These are phyloP conservation scores for Hypomyces perniciosus DNA, from an alignment of 2,329 filamentous ascomycete genomes.

Conservation along the genomic window DNA sequence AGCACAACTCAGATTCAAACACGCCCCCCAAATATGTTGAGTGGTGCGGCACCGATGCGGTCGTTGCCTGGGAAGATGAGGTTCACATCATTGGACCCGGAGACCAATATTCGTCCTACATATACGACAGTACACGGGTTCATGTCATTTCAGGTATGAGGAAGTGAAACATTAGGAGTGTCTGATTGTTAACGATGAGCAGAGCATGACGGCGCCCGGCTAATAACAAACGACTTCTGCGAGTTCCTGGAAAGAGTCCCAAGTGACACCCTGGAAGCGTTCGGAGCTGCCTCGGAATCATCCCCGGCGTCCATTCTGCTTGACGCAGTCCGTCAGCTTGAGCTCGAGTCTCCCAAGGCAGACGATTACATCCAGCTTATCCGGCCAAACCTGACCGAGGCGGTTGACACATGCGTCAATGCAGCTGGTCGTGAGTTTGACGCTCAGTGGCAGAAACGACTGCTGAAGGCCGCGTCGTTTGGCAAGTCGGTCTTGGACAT, in stretches of 20 bases:
- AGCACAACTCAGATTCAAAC: constrained; percentile 82
- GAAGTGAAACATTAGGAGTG: not conserved
- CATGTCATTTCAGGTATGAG: constrained; percentile 75
- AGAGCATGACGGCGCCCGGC: constrained; percentile 77
- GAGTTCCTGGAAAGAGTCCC: constrained; percentile 96
- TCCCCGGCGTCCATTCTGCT: constrained; percentile 88
- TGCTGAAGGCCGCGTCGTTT: constrained; percentile 94
- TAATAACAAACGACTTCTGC: constrained; percentile 90
- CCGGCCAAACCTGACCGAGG: constrained; percentile 77
- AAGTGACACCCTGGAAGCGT: constrained; percentile 79
- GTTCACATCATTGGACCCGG: constrained; percentile 87
- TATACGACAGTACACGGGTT: constrained; percentile 83
- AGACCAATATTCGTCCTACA: constrained; percentile 69
- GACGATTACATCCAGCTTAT: constrained; percentile 98
- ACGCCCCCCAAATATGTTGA: constrained; percentile 82
- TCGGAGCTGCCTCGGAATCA: constrained; percentile 80
- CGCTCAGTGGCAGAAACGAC: constrained; percentile 85
- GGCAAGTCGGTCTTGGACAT: constrained; percentile 96
- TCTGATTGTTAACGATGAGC: constrained; percentile 9
- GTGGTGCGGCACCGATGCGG: constrained; percentile 95
- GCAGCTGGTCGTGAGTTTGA: constrained; percentile 91
- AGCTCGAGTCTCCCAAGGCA: constrained; percentile 90
- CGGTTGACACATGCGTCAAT: constrained; percentile 88
- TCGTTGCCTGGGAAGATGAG: constrained; percentile 97
- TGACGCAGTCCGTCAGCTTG: constrained; percentile 85